A percentile compares a stretch with the other conserved stretches of the same genome.
Conservation (phyloP, 2,329 filamentous ascomycete genomes). For the Herpotrichia juniperi region DNA sequence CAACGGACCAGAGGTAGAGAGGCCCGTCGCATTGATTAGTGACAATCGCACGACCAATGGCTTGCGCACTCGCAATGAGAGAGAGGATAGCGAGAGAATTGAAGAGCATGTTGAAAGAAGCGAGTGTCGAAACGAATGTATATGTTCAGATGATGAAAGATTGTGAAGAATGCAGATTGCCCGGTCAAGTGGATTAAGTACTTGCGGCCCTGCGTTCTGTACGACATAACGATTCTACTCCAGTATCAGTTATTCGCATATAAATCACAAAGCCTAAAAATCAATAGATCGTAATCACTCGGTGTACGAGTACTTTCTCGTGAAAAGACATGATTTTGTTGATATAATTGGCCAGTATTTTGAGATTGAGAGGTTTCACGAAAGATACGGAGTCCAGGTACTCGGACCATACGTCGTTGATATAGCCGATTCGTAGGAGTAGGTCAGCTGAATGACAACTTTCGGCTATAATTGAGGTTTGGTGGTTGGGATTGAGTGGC, state of each 20-base stretch:
- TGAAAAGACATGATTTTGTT: background rate
- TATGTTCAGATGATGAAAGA: background rate
- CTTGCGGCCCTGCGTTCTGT: too few relatives aligned
- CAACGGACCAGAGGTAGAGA: conserved; percentile 39
- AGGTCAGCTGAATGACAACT: background rate
- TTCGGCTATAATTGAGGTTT: background rate
- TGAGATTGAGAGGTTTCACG: background rate
- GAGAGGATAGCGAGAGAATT: conserved; percentile 17
- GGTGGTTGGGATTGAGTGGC: background rate
- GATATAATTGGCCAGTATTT: conserved; percentile 2
- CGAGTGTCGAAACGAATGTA: background rate
- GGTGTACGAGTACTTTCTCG: background rate
- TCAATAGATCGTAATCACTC: background rate
- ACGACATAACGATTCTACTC: too few relatives aligned
- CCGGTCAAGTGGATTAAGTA: background rate
- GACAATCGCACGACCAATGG: conserved; percentile 35
- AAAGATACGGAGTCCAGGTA: background rate
- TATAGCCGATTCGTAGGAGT: background rate
- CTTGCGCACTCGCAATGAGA: conserved; percentile 15
- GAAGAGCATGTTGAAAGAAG: conserved; percentile 16
- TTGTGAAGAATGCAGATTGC: background rate
- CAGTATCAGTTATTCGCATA: background rate
- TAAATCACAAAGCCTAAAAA: background rate
- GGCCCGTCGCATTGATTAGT: conserved; percentile 36
- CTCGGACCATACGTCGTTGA: background rate